These are phyloP conservation scores for Neonectria ditissima DNA, from an alignment of 2,329 filamentous ascomycete genomes.

Conservation along the genomic window DNA sequence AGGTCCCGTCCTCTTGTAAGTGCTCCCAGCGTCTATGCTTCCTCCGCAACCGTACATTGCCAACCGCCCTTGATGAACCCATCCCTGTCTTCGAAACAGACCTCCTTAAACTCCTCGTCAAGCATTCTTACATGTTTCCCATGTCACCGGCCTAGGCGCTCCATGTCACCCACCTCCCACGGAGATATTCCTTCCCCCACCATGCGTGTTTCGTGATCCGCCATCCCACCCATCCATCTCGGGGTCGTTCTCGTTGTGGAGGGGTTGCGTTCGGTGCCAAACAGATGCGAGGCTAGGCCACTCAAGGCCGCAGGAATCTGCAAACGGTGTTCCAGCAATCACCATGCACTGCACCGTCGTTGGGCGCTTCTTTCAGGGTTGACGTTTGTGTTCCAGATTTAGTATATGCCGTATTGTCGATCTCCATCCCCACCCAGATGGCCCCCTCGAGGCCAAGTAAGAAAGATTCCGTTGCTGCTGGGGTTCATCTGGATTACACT, in stretches of 20 bases:
- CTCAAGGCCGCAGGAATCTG: slow-evolving; percentile 22
- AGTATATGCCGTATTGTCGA: neutral
- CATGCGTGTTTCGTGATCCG: slow-evolving; percentile 21
- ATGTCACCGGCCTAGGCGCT: slow-evolving; percentile 12
- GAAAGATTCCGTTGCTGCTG: slow-evolving; percentile 25
- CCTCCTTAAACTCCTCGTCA: slow-evolving; percentile 19
- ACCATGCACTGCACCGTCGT: slow-evolving; percentile 27
- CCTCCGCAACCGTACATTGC: slow-evolving; percentile 11
- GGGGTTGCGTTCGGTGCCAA: slow-evolving; percentile 4
- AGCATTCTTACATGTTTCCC: slow-evolving; percentile 16
- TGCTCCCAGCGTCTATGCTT: slow-evolving; percentile 34
- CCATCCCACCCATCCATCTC: slow-evolving; percentile 17
- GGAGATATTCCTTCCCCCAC: slow-evolving; percentile 19
- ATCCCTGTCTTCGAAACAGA: slow-evolving; percentile 13
- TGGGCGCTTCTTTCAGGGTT: slow-evolving; percentile 27
- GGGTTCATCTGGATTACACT: slow-evolving; percentile 25
- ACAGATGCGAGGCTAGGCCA: slow-evolving; percentile 20
- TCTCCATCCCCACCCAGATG: slow-evolving; percentile 8
- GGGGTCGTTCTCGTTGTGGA: neutral
- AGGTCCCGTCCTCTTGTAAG: slow-evolving; percentile 21
- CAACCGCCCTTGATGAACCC: slow-evolving; percentile 1
- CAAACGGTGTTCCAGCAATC: slow-evolving; percentile 28
- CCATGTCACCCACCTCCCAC: slow-evolving; percentile 17
- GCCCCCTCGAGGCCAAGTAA: slow-evolving; percentile 2
- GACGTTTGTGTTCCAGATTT: neutral